Evolutionary conservation across 805 yeast genomes (phyloP), one percentile per base, ranked within the genome.

Genomic region (Pichia membranifaciens): DNA sequence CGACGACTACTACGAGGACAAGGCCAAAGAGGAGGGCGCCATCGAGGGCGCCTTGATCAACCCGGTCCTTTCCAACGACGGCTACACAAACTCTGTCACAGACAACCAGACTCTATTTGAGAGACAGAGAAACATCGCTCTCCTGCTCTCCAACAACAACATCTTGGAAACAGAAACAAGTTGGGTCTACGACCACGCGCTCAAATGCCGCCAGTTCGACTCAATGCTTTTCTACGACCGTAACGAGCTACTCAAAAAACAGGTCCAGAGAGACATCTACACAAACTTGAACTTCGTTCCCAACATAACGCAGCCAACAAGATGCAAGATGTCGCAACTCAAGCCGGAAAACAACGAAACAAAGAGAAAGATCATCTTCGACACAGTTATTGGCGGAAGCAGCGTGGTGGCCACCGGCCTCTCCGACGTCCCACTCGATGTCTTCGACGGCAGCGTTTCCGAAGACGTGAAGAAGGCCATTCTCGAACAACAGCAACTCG

Each of bases 1-100:
- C 12, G 99, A 93, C 68, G 99, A 93, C 65, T 93, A 90, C 64
- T 87, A 90, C 71, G 95, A 84, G 60, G 76, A 72, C 38, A 61
- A 66, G 48, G 79, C 81, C 0, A 68, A 75, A 29, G 72, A 66
- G 41, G 70, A 76, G 2, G 89, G 88, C 33, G 84, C 79, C 25
- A 74, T 75, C 16, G 79, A 81, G 45, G 96, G 95, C 21, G 84
- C 82, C n/a, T 66, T 69, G 1, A 59, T 66, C 13, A 47, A 47
- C 20, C 46, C 50, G 9, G 18, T 38, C 7, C 3, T 45, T 51
- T 37, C 50, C 47, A 41, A 57, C 49, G 56, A 64, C 22, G 43
- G 43, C 15, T 41, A 41, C 22, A 32, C 6, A 52, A 64, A 72
- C 53, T 21, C 54, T 40, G 25, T 43, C 48, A 28, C 46, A 44